Conservation (phyloP, 2,329 filamentous ascomycete genomes). For the Akanthomyces dipterigenus region DNA sequence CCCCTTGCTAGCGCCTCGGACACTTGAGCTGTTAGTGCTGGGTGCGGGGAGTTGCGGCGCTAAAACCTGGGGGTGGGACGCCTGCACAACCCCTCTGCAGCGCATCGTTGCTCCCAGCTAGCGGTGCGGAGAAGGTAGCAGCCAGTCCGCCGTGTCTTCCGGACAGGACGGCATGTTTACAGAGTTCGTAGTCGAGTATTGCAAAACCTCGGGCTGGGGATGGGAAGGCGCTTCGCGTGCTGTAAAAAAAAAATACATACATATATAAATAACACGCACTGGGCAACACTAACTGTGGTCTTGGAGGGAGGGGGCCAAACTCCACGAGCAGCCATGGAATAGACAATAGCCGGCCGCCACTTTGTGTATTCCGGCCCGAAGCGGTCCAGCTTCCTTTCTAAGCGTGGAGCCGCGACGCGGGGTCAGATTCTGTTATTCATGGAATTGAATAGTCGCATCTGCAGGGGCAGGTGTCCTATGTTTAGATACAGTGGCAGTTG, state of each 20-base stretch:
- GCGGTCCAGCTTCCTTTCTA: background rate
- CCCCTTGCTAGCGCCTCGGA: background rate
- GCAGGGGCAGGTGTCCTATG: background rate
- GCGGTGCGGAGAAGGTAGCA: background rate
- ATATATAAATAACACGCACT: too few relatives aligned
- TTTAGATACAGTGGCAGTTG: too few relatives aligned
- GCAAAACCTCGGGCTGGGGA: too few relatives aligned
- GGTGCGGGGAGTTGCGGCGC: slow-evolving; percentile 5
- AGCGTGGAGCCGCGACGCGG: background rate
- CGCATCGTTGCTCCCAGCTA: too few relatives aligned
- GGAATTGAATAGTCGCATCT: background rate
- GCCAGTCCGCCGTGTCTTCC: background rate
- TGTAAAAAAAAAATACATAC: too few relatives aligned
- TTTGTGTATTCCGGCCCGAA: background rate
- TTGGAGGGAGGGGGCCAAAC: too few relatives aligned
- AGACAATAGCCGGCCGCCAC: background rate
- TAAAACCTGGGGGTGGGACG: slow-evolving; percentile 17
- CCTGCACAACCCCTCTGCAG: background rate
- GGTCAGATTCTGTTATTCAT: slow-evolving; percentile 7
- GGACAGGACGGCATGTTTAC: background rate
- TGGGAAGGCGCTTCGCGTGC: too few relatives aligned
- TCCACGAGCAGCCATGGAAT: too few relatives aligned
- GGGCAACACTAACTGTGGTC: too few relatives aligned
- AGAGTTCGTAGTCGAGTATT: too few relatives aligned
- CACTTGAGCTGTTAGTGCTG: background rate